Evolutionary conservation across 179 eudicot genomes (phyloP).

Genomic region (Spergularia azorica): DNA sequence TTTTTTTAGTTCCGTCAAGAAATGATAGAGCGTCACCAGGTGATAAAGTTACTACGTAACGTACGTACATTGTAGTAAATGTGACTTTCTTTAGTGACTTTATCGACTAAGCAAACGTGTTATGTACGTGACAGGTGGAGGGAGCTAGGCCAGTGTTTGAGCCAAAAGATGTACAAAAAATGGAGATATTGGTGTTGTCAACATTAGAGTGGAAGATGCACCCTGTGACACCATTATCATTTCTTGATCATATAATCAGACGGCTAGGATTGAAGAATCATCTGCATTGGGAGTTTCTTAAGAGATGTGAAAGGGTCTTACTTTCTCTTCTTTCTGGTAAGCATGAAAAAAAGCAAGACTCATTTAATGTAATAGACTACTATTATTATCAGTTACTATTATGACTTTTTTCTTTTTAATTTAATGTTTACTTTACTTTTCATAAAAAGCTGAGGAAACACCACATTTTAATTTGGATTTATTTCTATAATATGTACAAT

Average conservation of each 20-base stretch:
- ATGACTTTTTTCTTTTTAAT: not conserved
- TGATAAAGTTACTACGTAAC: not conserved
- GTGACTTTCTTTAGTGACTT: not conserved
- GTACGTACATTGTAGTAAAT: no score
- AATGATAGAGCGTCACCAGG: not conserved
- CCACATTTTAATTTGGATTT: not conserved
- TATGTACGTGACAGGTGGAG: constrained; percentile 35
- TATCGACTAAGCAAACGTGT: not conserved
- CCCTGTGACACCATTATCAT: constrained; percentile 44
- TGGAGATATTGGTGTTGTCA: constrained; percentile 42
- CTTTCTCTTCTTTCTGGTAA: constrained; percentile 48
- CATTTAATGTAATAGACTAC: constrained; percentile 16
- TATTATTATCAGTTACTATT: constrained; percentile 1
- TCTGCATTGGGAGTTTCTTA: constrained; percentile 47
- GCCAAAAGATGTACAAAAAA: constrained; percentile 52
- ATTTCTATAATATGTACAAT: not conserved
- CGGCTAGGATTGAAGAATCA: constrained; percentile 44
- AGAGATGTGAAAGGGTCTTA: constrained; percentile 36
- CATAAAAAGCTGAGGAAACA: no score
- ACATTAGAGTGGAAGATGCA: constrained; percentile 48
- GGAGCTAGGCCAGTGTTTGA: constrained; percentile 59
- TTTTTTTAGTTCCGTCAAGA: constrained; percentile 12
- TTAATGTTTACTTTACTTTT: not conserved
- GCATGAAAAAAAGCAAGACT: not conserved
- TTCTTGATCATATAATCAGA: constrained; percentile 43